phyloP scores from a whole-genome alignment of 1,284 basidiomycete species.

The Ganoderma meredithae region DNA sequence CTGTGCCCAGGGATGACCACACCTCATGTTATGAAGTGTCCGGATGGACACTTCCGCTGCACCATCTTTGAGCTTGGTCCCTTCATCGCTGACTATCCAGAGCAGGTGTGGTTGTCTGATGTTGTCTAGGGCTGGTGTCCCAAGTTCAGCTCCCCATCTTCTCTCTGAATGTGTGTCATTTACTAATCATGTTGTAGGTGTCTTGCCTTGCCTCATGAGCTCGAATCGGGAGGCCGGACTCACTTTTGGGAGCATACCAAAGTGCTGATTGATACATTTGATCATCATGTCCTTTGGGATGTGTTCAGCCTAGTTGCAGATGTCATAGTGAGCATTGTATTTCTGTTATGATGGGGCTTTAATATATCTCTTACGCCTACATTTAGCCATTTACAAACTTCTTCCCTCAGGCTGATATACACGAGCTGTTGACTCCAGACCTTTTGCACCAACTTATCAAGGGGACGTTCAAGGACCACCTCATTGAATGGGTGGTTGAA shows the following conservation, averaged over 20 bases:
- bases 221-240: neutral
- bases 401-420: neutral
- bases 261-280: neutral
- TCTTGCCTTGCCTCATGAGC: neutral
- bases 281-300: neutral
- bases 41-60: neutral
- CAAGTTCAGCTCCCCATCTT: no score
- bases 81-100: neutral
- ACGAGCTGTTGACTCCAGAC: neutral
- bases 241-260: neutral
- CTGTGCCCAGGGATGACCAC: neutral
- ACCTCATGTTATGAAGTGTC: neutral
- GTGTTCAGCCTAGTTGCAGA: neutral
- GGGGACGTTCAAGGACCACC: neutral
- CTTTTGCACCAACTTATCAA: neutral
- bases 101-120: neutral
- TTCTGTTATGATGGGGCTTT: no score
- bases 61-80: neutral
- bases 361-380: no score
- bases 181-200: no score
- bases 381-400: neutral
- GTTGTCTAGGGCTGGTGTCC: neutral
- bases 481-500: neutral
- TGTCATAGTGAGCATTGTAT: neutral
- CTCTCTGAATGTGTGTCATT: no score